These are phyloP conservation scores for Aspergillus ostianus DNA, from an alignment of 495 filamentous ascomycete genomes.

Conservation along the genomic window DNA sequence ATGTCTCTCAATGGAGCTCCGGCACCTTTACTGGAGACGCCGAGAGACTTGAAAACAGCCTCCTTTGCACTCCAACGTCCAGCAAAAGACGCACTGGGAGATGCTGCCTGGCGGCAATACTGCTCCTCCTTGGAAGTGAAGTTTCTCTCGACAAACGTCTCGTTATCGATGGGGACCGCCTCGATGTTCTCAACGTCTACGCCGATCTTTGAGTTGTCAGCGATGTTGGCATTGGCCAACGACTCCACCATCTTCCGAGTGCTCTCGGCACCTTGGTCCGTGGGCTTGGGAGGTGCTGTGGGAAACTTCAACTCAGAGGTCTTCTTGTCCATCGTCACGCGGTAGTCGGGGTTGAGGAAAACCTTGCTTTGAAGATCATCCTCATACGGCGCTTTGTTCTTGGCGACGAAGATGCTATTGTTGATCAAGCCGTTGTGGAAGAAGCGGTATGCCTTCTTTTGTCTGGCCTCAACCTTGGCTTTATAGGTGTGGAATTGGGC, in stretches of 20 bases:
- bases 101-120: slow-evolving; percentile 78
- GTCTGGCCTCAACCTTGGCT: slow-evolving; percentile 81
- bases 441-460: slow-evolving; percentile 98
- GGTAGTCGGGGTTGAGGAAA: slow-evolving; percentile 93
- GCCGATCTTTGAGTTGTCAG: slow-evolving; percentile 77
- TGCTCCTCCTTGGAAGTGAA: slow-evolving; percentile 80
- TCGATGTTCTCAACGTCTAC: slow-evolving; percentile 87
- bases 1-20: slow-evolving; percentile 92
- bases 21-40: slow-evolving; percentile 79
- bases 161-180: slow-evolving; percentile 85
- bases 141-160: slow-evolving; percentile 92
- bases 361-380: slow-evolving; percentile 81
- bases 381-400: slow-evolving; percentile 83
- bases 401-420: slow-evolving; percentile 95
- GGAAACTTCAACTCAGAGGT: slow-evolving; percentile 73
- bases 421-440: slow-evolving; percentile 97
- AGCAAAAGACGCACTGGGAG: slow-evolving; percentile 80
- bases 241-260: slow-evolving; percentile 78
- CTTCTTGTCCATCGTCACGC: slow-evolving; percentile 82
- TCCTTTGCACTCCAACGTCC: slow-evolving; percentile 97
- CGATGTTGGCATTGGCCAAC: slow-evolving; percentile 68
- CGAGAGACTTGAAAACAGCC: slow-evolving; percentile 96
- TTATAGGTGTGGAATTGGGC: slow-evolving; percentile 79
- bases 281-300: slow-evolving; percentile 56
- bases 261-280: slow-evolving; percentile 51